Conservation (phyloP, 345 rosid genomes). For the Lepidium aucheri region DNA sequence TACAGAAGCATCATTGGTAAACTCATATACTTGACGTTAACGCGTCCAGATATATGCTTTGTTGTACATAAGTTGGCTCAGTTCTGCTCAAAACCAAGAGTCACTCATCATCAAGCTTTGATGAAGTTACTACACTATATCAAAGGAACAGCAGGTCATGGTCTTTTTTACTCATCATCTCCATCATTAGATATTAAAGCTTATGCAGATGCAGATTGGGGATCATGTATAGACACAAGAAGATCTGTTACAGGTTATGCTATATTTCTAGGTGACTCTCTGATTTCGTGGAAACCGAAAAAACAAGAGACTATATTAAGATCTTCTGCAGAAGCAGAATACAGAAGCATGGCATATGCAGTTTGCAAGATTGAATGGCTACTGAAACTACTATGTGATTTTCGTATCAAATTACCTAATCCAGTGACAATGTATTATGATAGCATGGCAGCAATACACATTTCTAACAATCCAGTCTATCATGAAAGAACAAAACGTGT, state of each 20-base stretch:
- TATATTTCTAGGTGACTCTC: background rate
- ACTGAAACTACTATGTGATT: background rate
- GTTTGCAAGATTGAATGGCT: background rate
- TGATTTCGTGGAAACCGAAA: background rate
- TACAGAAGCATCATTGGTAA: background rate
- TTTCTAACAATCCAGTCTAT: background rate
- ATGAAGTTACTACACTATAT: background rate
- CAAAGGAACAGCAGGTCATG: background rate
- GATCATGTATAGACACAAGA: background rate
- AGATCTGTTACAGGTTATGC: background rate
- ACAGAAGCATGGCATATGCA: background rate
- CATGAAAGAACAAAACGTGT: background rate
- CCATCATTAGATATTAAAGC: background rate
- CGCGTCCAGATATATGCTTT: background rate
- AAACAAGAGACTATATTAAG: background rate
- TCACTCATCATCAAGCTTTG: background rate
- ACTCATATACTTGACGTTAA: background rate
- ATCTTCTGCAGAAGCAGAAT: background rate
- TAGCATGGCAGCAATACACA: background rate
- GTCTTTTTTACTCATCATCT: background rate
- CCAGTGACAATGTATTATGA: background rate
- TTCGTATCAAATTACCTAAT: rapidly evolving
- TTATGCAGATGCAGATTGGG: background rate
- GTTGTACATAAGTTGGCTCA: background rate
- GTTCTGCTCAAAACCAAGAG: background rate